Percentiles rank a stretch among this genome's conserved stretches.
phyloP scores from a whole-genome alignment of 768 basidiomycete genomes.

The Porpolomopsis calyptriformis region DNA sequence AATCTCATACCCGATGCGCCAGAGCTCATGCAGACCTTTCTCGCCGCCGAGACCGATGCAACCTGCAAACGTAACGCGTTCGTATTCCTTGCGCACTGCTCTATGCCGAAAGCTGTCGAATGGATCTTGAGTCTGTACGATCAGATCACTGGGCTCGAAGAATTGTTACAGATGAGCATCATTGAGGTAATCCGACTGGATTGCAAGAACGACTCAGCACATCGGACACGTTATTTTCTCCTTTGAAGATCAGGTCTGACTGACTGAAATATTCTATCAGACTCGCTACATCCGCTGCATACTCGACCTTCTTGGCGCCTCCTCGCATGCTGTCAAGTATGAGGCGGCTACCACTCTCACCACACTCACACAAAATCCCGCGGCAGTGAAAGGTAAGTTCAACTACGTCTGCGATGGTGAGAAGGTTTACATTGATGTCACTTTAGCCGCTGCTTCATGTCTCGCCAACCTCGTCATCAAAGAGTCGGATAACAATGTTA shows the following conservation, averaged over 20 bases:
- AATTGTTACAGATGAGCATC: slow-evolving; percentile 88
- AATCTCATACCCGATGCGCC: slow-evolving; percentile 93
- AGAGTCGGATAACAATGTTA: slow-evolving; percentile 98
- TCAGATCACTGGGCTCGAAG: slow-evolving; percentile 71
- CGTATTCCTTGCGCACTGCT: slow-evolving; percentile 79
- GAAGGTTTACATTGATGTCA: too few relatives aligned
- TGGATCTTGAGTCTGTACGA: slow-evolving; percentile 84
- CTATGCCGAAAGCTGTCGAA: slow-evolving; percentile 86
- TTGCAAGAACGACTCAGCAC: slow-evolving; percentile 72
- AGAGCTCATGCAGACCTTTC: slow-evolving; percentile 92
- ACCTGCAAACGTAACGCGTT: slow-evolving; percentile 98
- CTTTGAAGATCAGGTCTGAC: background rate
- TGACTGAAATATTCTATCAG: slow-evolving; percentile 26
- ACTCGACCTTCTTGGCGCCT: slow-evolving; percentile 81
- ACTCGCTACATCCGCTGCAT: slow-evolving; percentile 90
- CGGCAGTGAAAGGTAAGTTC: slow-evolving; percentile 82
- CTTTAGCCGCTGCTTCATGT: slow-evolving; percentile 79
- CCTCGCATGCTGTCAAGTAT: slow-evolving; percentile 92
- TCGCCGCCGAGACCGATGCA: slow-evolving; percentile 89
- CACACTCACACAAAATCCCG: slow-evolving; percentile 86
- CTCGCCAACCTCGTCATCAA: slow-evolving; percentile 85
- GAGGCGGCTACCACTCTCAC: slow-evolving; percentile 95
- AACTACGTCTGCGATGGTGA: too few relatives aligned
- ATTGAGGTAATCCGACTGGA: slow-evolving; percentile 91
- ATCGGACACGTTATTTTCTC: slow-evolving; percentile 47